Base-by-base conservation (phyloP, 1,284 basidiomycete species). In the Leccinum olivaceoglutinosum region DNA sequence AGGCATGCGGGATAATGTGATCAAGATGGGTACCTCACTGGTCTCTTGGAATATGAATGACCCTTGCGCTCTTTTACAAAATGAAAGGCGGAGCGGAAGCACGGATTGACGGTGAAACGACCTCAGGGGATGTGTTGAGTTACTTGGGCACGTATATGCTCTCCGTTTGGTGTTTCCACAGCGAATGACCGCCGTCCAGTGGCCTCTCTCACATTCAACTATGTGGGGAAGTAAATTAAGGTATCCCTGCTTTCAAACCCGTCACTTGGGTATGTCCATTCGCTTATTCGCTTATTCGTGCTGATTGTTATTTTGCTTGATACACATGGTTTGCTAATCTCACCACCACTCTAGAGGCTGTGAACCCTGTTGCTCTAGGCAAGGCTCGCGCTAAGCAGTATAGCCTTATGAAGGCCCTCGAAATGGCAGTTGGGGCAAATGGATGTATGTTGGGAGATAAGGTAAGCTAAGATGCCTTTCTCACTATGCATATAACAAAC, bases 361-460 rank as follows among this genome's bases (percentile, higher is more conserved):
- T 92, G 62, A 92, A 90, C 68, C 90, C 94, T 1, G 87, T 95
- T 49, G 93, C 90, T 0, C 76, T 94, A 2, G 94, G 94, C 0
- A 94, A 96, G 76, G 93, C 93, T 5, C 87, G 94, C 32, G 94
- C 94, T 2, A 93, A 96, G 74, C 94, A 97, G 75, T 94, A 92
- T 73, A 84, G 90, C 8, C 82, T 94, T 12, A 81, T 95, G 61
- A 90, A 89, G 73, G 80, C 79, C 0, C 83, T 84, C 0, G 80
- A 74, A 59, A 65, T 63, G 4, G 71, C 70, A 6, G 46, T 59
- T 10, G 65, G 68, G 14, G 53, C 83, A 0, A 78, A 80, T 1
- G 87, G 89, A 59, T 94, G 92, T 71, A 85, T 85, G 72, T 82
- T 94, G 0, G 93, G 93, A 2, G 92, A 94, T 71, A 87, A 82